phyloP scores from a whole-genome alignment of 2,329 filamentous ascomycete genomes.

The Setomelanomma holmii region DNA sequence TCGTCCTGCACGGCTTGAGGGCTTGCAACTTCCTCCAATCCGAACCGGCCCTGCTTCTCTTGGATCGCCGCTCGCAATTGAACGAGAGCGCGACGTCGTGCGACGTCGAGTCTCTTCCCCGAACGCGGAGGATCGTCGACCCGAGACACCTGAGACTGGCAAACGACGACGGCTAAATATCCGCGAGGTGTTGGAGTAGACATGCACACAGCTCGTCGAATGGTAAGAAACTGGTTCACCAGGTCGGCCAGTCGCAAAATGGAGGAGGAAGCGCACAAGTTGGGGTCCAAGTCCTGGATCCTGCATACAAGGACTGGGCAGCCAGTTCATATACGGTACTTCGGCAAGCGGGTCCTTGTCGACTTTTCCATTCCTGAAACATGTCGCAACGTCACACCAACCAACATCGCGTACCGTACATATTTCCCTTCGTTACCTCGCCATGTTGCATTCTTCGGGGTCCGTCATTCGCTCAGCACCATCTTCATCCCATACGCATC shows the following conservation, averaged over 20 bases:
- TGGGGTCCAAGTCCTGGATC: not conserved
- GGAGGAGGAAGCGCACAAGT: not conserved
- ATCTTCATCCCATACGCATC: not conserved
- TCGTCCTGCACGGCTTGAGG: conserved; percentile 35
- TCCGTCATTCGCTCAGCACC: not conserved
- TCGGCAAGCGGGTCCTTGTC: conserved; percentile 12
- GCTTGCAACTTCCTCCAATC: conserved; percentile 46
- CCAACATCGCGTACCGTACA: not conserved
- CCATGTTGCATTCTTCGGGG: not conserved
- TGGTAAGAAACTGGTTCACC: no score
- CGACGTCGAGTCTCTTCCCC: conserved; percentile 39
- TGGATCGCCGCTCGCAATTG: conserved; percentile 35
- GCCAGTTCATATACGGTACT: conserved; percentile 3
- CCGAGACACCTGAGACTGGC: conserved; percentile 41
- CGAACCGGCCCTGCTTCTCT: conserved; percentile 41
- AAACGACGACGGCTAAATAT: conserved; percentile 48
- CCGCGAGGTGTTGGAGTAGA: conserved; percentile 45
- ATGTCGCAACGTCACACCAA: not conserved
- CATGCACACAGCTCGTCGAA: no score
- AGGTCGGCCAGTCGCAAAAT: no score
- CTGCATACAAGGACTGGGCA: not conserved
- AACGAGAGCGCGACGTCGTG: conserved; percentile 31
- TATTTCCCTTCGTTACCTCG: not conserved
- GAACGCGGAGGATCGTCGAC: conserved; percentile 29
- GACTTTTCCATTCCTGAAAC: conserved; percentile 5